Base-by-base conservation (phyloP, 2,329 filamentous ascomycete species). In the Huntiella moniliformis region DNA sequence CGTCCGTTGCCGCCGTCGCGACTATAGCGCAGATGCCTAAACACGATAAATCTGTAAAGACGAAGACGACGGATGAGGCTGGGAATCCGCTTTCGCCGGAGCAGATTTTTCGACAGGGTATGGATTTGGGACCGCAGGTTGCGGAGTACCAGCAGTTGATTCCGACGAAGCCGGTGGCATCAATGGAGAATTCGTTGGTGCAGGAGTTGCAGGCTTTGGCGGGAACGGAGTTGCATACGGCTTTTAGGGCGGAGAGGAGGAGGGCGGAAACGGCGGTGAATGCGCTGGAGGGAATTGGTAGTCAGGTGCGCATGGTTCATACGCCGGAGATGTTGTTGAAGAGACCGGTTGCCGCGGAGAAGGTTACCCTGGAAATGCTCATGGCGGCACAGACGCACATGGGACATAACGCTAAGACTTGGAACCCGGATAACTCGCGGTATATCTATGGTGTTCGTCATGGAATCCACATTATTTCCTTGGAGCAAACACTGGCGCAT, bases 381-480 rank as follows among this genome's bases (percentile, higher is more conserved):
- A 79, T 94, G 68, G 83, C 86, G 39, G 77, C 80, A 31, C 85
- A 93, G 64, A 76, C 77, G 46, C 86, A 94, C 63, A 77, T 96
- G 61, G 91, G 91, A 52, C 91, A 98, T 64, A 74, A 82, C 56
- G 88, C 82, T 0, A 83, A 83, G 51, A 71, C 87, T 42, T 98
- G 91, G 91, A 93, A 98, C 63, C 87, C 91, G 8, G 79, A 77
- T 44, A 98, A 96, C 65, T 79, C 86, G 52, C 75, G 82, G 53
- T 96, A 96, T 65, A 96, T 98, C 59, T 87, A 83, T 60, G 91
- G 91, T 55, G 74, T 93, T 51, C 73, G 91, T 38, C 74, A 91
- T 54, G 85, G 82, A 12, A 79, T 93, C 51, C 88, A 95, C 64
- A 86, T 98, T 59, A 94, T 98, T 61, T 82, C 80, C 7, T 77